Base-by-base conservation (phyloP, 495 filamentous ascomycete species). In the Podospora sp. region DNA sequence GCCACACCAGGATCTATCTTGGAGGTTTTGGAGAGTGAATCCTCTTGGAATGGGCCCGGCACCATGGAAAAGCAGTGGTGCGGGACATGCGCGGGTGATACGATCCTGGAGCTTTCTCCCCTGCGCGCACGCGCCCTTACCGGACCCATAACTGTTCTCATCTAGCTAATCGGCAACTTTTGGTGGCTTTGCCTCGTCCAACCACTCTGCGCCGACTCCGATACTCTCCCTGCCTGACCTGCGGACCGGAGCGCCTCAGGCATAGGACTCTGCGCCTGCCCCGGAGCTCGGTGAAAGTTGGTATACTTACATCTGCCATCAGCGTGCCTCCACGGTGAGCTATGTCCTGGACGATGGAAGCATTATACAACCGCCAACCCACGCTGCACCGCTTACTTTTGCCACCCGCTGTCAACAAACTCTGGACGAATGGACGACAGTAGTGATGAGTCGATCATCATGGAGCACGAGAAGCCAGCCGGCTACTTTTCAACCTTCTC, bases 401-500 rank as follows among this genome's bases (percentile, higher is more conserved):
- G 24, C 18, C 29, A 27, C 35, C 36, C 22, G 50, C 26, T 22
- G 50, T 29, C 61, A 40, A 21, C 11, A 6, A 25, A 18, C n/a
- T 36, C 26, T 22, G 46, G 26, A 56, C 51, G 61, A 53, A 63
- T 63, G 61, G 61, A 63, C 21, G 51, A 65, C 24, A 65, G 63
- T 49, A 65, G 63, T 65, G 63, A 65, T 65, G 63, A 60, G 29
- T 50, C 60, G 25, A 14, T 18, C 20, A 70, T 36, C 62, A 72
- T 72, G 70, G 62, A 63, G n/a, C 50, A 67, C 40, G 71, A 62
- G 26, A 62, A 69, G 57, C 71, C 70, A n/a, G 73, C 66, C 25
- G 73, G 73, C 56, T 75, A 69, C 60, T 75, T 75, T 36, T 71
- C 68, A 0, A 75, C 73, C 59, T 75, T 75, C 46, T 75, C 73